Conservation (phyloP, 768 basidiomycete species). For the Lanmaoa pseudosensibilis region DNA sequence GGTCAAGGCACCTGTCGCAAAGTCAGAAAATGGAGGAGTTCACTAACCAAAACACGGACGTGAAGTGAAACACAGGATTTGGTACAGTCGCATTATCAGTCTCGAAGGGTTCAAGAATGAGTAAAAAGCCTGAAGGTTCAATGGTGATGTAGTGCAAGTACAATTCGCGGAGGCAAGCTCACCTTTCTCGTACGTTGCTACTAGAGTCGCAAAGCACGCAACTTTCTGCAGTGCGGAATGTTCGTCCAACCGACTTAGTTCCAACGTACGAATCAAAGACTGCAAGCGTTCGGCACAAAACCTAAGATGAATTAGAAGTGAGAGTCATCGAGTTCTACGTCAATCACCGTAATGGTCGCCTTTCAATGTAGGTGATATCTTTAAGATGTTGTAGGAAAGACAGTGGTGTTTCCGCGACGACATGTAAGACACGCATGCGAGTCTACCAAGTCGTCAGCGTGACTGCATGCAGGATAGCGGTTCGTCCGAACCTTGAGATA, state of each 20-base stretch:
- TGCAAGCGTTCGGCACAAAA: constrained; percentile 97
- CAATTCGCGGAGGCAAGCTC: constrained; percentile 4
- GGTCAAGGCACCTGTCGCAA: constrained; percentile 82
- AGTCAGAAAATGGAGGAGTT: constrained; percentile 9
- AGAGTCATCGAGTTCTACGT: background rate
- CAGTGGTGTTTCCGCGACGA: constrained; percentile 95
- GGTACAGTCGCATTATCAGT: constrained; percentile 98
- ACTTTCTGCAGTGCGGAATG: constrained; percentile 92
- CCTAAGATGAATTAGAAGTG: constrained; percentile 39
- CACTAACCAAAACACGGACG: constrained; percentile 47
- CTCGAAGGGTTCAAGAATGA: constrained; percentile 97
- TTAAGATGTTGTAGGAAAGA: constrained; percentile 98
- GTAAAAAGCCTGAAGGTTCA: constrained; percentile 71
- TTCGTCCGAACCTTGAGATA: constrained; percentile 78
- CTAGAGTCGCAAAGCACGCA: constrained; percentile 92
- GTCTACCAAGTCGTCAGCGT: constrained; percentile 55
- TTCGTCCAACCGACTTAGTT: constrained; percentile 88
- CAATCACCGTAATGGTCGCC: constrained; percentile 80
- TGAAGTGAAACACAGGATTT: constrained; percentile 97
- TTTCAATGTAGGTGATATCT: constrained; percentile 98
- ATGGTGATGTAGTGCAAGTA: background rate
- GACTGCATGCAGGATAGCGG: background rate
- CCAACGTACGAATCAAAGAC: constrained; percentile 89
- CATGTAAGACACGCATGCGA: constrained; percentile 97
- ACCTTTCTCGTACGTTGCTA: constrained; percentile 98